Percentiles rank a stretch among this genome's conserved stretches.
Evolutionary conservation across 2,329 filamentous ascomycete genomes (phyloP).

Genomic region (Dryadomyces sulphureus): DNA sequence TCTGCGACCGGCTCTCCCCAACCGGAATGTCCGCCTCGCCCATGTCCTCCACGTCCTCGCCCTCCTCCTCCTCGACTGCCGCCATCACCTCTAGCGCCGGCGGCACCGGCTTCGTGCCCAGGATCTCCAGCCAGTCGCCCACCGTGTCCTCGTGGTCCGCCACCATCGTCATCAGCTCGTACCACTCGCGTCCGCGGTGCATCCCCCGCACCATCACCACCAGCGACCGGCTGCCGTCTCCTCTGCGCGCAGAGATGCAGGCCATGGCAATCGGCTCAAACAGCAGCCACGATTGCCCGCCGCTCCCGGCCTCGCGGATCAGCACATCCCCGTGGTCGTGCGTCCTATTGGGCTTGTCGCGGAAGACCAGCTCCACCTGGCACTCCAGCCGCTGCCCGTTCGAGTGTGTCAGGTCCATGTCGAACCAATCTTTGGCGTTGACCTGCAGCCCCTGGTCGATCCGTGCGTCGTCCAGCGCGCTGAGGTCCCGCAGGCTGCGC

Average conservation of each 20-base stretch:
- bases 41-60: constrained; percentile 1
- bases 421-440: constrained; percentile 78
- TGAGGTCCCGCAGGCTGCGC: constrained; percentile 65
- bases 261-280: constrained; percentile 73
- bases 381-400: constrained; percentile 83
- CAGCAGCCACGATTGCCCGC: constrained; percentile 60
- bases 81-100: constrained; percentile 6
- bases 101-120: constrained; percentile 38
- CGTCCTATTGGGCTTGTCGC: constrained; percentile 59
- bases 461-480: constrained; percentile 50
- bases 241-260: constrained; percentile 65
- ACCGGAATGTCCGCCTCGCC: constrained; percentile 20
- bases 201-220: constrained; percentile 65
- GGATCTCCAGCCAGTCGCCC: constrained; percentile 74
- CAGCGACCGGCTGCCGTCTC: constrained; percentile 55
- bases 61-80: background rate
- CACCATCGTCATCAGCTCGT: constrained; percentile 65
- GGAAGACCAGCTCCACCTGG: constrained; percentile 70
- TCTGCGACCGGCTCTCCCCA: constrained; percentile 20
- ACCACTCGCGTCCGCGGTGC: constrained; percentile 55
- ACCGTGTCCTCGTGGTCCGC: constrained; percentile 65
- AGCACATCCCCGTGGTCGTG: constrained; percentile 69
- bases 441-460: constrained; percentile 74
- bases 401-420: constrained; percentile 71
- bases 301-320: constrained; percentile 71